phyloP scores from a whole-genome alignment of 306 rosid species.

The Lupinus albus region DNA sequence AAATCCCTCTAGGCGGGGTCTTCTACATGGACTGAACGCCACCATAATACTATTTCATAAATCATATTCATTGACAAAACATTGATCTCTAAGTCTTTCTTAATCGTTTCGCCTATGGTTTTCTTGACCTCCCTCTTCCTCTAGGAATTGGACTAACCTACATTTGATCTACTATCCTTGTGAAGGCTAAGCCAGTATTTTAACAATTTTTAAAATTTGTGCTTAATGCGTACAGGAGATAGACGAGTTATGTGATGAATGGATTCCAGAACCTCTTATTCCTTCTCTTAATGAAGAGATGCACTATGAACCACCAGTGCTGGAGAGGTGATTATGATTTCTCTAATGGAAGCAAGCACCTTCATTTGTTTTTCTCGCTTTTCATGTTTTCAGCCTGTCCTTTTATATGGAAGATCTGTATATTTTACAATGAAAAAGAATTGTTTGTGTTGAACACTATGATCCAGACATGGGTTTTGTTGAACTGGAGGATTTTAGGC shows the following conservation, averaged over 20 bases:
- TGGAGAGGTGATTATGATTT: constrained; percentile 75
- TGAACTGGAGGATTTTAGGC: neutral
- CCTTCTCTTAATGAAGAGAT: constrained; percentile 72
- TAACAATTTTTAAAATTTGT: constrained; percentile 15
- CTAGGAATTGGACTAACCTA: no score
- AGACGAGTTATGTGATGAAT: constrained; percentile 89
- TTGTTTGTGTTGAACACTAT: constrained; percentile 14
- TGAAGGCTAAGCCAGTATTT: constrained; percentile 3
- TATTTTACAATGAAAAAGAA: neutral
- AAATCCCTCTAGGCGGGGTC: no score
- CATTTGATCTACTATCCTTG: no score
- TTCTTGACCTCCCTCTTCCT: no score
- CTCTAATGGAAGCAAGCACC: constrained; percentile 22
- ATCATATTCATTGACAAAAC: no score
- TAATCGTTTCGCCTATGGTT: no score
- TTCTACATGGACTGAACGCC: no score
- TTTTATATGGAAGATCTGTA: neutral
- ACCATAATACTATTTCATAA: no score
- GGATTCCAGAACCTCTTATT: constrained; percentile 96
- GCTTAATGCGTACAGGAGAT: constrained; percentile 66
- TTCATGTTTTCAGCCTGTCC: neutral
- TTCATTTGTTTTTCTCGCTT: constrained; percentile 20
- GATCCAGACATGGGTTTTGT: neutral
- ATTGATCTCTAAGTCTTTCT: no score
- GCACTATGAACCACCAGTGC: constrained; percentile 77